Base-by-base conservation (phyloP, 176 grass and related monocot species). In the Avena eriantha region DNA sequence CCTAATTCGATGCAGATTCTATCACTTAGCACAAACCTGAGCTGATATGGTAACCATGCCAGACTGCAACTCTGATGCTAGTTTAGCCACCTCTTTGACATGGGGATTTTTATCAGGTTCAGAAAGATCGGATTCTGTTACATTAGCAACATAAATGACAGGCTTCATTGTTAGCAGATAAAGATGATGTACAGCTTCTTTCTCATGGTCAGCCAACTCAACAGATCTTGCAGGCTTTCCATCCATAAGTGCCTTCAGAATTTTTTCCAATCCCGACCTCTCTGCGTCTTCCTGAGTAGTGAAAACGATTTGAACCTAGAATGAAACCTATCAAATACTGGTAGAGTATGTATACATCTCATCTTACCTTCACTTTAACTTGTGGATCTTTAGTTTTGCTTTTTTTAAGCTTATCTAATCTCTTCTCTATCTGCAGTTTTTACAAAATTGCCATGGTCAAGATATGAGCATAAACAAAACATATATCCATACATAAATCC, bases 61-160 rank as follows among this genome's bases (percentile, higher is more conserved):
- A 88, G 90, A 99, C 73, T 99, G 59, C 88, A 99, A 86, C 26
- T 99, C 97, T 79, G 94, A 90, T 35, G 92, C 92, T 71, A 86
- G 81, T 36, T 88, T 94, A 35, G 81, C 80, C 84, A 99, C 97
- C 65, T 93, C 86, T 67, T 88, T 87, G 84, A 99, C 87, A 88
- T 96, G 90, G 88, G 85, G 82, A 91, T 96, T 99, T 71, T 46
- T 88, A 88, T 84, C 79, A 75, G 97, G 87, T 81, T 88, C 90
- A 14, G 97, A 90, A 84, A 99, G 80, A 89, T 99, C 97, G 85
- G 92, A 94, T 64, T 99, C 94, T 60, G 97, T 87, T 60, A 99
- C 97, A 88, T 99, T 99, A 87, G 97, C 97, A 64, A 99, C 97
- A 80, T 99, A 96, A 84, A 99, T 96, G 49, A 99, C 90, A 54